These are phyloP conservation scores for Gamarada debralockiae DNA, from an alignment of 495 filamentous ascomycete species.

Conservation along the genomic window DNA sequence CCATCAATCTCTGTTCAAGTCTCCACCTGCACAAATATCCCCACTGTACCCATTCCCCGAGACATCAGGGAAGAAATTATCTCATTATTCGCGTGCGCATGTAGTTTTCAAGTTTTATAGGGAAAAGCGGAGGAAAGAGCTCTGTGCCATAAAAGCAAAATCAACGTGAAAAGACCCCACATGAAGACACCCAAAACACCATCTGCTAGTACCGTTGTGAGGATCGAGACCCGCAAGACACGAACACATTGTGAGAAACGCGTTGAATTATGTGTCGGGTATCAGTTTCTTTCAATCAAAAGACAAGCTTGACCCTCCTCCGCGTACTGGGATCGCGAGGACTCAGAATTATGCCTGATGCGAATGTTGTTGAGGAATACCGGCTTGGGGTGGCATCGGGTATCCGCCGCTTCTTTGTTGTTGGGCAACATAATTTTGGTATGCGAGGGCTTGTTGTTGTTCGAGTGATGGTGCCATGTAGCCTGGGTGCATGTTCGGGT, in stretches of 20 bases:
- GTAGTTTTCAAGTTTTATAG: slow-evolving; percentile 14
- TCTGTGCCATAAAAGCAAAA: slow-evolving; percentile 17
- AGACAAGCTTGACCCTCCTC: slow-evolving; percentile 20
- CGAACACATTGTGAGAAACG: slow-evolving; percentile 10
- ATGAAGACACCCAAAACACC: slow-evolving; percentile 26
- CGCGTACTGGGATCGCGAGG: slow-evolving; percentile 18
- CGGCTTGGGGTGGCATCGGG: slow-evolving; percentile 45
- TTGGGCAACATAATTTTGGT: slow-evolving; percentile 54
- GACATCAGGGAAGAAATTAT: slow-evolving; percentile 14
- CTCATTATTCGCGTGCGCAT: slow-evolving; percentile 17
- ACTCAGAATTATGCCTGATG: slow-evolving; percentile 43
- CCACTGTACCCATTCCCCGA: not conserved
- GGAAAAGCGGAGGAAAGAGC: slow-evolving; percentile 3
- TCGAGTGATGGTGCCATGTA: slow-evolving; percentile 44
- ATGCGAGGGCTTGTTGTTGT: slow-evolving; percentile 55
- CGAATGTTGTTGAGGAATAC: slow-evolving; percentile 51
- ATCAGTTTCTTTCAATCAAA: slow-evolving; percentile 25
- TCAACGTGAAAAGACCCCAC: slow-evolving; percentile 19
- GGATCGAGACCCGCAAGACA: slow-evolving; percentile 26
- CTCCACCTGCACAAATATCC: not conserved
- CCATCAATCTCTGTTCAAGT: not conserved
- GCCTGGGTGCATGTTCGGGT: slow-evolving; percentile 41
- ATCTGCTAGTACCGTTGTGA: slow-evolving; percentile 15
- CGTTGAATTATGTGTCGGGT: slow-evolving; percentile 27
- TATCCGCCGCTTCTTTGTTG: slow-evolving; percentile 46